phyloP scores from a whole-genome alignment of 2,329 filamentous ascomycete genomes.

The Fusarium globosum region DNA sequence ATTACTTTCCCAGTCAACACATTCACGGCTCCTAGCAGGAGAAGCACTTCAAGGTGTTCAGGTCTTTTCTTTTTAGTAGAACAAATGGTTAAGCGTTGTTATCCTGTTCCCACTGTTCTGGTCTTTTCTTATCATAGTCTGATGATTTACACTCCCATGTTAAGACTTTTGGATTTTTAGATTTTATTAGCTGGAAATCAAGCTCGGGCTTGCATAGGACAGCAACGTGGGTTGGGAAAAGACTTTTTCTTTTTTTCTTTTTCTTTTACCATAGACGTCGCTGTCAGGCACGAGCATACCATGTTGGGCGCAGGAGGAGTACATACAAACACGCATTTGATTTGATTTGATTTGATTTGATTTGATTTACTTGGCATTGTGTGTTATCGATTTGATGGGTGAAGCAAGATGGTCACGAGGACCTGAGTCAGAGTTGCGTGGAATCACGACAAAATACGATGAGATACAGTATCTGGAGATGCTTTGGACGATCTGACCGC shows the following conservation, averaged over 20 bases:
- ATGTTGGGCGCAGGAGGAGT: slow-evolving; percentile 10
- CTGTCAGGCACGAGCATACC: slow-evolving; percentile 23
- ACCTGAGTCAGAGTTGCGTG: background rate
- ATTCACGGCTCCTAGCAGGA: background rate
- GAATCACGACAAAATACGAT: background rate
- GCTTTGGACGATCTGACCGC: background rate
- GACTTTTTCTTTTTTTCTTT: background rate
- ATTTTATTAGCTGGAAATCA: slow-evolving; percentile 19
- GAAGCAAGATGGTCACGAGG: background rate
- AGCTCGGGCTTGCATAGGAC: slow-evolving; percentile 21
- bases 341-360: background rate
- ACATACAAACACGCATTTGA: background rate
- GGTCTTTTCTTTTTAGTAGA: slow-evolving; percentile 8
- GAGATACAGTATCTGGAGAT: background rate
- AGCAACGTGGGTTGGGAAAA: slow-evolving; percentile 22
- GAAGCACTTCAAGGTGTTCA: slow-evolving; percentile 39
- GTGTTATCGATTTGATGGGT: background rate
- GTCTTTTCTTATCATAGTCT: slow-evolving; percentile 23
- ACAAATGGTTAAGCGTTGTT: slow-evolving; percentile 10
- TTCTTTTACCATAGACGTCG: slow-evolving; percentile 13
- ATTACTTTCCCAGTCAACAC: background rate
- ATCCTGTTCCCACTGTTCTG: background rate
- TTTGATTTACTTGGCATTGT: background rate
- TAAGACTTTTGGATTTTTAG: slow-evolving; percentile 19
- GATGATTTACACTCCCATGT: slow-evolving; percentile 23